Base-by-base conservation (phyloP, 495 filamentous ascomycete species). In the Pyrenula massariospora region DNA sequence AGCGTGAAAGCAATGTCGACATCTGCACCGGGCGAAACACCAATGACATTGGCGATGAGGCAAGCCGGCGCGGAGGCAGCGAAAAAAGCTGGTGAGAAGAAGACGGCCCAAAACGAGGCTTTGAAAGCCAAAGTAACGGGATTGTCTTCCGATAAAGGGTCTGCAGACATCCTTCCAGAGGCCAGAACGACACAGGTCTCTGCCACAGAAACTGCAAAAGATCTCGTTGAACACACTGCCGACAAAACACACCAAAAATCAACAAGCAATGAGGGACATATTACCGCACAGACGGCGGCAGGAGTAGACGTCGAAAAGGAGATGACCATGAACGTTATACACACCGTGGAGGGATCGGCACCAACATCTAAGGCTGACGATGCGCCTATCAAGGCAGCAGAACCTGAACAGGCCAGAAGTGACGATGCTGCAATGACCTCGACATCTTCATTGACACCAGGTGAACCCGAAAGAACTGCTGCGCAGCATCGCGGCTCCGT, bases 1-100 rank as follows among this genome's bases (percentile, higher is more conserved):
- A 62, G 59, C 53, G 1, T 51, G 55, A 12, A 25, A 22, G 54
- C 58, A 24, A 58, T 22, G 8, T 58, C 48, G 24, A 51, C 56
- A 25, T 57, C 47, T 25, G 57, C 48, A 51, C 59, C 25, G 31
- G 61, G 48, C 22, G 63, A 55, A 24, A 61, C 59, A 15, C 50
- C 68, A 1, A 68, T 77, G 8, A 72, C 81, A 2, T 65, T 81
- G 19, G 80, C 85, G 2, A 70, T 88, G 57, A 74, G 76, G 54
- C 83, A 82, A 69, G 79, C 85, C 12, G 83, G 85, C 58, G 74
- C 82, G 56, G 85, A 89, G 62, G 87, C 86, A 12, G 87, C 86
- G 0, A 70, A 79, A 57, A 87, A 83, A 66, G 78, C 78, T 2
- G 73, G 71, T 20, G 62, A 64, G 51, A 75, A 69, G 31, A 61